These are phyloP conservation scores for Drechslera avenae DNA, from an alignment of 2,329 filamentous ascomycete species.

Conservation along the genomic window DNA sequence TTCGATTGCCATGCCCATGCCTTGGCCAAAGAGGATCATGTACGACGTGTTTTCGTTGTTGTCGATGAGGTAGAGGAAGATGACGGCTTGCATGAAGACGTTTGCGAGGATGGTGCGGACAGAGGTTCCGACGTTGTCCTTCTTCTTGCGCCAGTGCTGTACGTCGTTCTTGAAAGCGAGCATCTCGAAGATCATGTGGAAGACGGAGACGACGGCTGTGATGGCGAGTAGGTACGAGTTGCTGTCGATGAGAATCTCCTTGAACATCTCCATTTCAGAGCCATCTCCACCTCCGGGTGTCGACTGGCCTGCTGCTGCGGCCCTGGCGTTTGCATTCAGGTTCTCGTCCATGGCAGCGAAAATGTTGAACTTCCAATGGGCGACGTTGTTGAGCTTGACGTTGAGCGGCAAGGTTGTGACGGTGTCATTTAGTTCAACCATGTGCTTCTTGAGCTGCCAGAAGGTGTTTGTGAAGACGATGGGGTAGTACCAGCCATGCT, in stretches of 20 bases:
- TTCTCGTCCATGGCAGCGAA: slow-evolving; percentile 85
- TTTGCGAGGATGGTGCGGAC: slow-evolving; percentile 95
- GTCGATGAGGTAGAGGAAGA: slow-evolving; percentile 95
- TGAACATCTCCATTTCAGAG: slow-evolving; percentile 94
- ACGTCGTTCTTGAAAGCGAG: slow-evolving; percentile 98
- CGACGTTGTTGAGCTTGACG: slow-evolving; percentile 80
- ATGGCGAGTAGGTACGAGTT: slow-evolving; percentile 88
- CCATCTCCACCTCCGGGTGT: slow-evolving; percentile 83
- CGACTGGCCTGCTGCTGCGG: slow-evolving; percentile 73
- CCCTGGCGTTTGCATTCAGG: slow-evolving; percentile 79
- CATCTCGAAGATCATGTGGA: slow-evolving; percentile 94
- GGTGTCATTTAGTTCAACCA: slow-evolving; percentile 90
- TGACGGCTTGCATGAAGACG: slow-evolving; percentile 94
- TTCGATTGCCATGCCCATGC: slow-evolving; percentile 77
- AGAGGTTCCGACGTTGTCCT: slow-evolving; percentile 96
- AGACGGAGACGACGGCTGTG: slow-evolving; percentile 80
- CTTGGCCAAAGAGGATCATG: slow-evolving; percentile 97
- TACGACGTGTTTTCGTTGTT: slow-evolving; percentile 97
- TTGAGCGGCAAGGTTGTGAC: slow-evolving; percentile 81
- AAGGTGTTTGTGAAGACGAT: slow-evolving; percentile 94
- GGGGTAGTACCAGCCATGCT: slow-evolving; percentile 93
- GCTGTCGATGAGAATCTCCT: slow-evolving; percentile 91
- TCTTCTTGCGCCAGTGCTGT: slow-evolving; percentile 98
- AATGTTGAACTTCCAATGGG: slow-evolving; percentile 86
- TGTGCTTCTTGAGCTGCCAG: slow-evolving; percentile 91